phyloP scores from a whole-genome alignment of 2,329 filamentous ascomycete species.

The Botrytis fabae region DNA sequence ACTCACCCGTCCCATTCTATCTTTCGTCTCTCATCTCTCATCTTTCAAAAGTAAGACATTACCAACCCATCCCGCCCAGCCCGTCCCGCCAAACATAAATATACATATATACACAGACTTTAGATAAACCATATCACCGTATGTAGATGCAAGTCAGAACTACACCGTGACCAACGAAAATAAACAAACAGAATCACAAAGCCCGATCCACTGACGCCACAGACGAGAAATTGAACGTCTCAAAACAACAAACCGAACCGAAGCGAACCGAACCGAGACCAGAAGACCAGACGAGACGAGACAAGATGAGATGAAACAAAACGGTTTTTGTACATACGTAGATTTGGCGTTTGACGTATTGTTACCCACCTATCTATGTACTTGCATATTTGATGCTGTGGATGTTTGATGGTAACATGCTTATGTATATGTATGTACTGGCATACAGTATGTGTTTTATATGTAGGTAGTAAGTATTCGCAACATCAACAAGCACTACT shows the following conservation, averaged over 20 bases:
- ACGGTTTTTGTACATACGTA: background rate
- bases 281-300: background rate
- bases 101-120: background rate
- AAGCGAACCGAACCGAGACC: background rate
- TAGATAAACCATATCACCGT: background rate
- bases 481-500: background rate
- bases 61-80: background rate
- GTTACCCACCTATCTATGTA: background rate
- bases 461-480: background rate
- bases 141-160: background rate
- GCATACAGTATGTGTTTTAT: background rate
- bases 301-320: background rate
- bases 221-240: background rate
- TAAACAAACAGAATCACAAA: background rate
- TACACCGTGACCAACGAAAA: background rate
- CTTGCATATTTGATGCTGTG: background rate
- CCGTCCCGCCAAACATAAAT: background rate
- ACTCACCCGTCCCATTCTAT: background rate
- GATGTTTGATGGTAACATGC: background rate
- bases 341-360: background rate
- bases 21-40: background rate
- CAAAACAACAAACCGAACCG: background rate
- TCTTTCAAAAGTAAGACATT: background rate
- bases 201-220: background rate
- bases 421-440: background rate